Evolutionary conservation across 495 filamentous ascomycete species (phyloP), one percentile per base, ranked within the genome.

Genomic region (Hypoxylon fuscum): DNA sequence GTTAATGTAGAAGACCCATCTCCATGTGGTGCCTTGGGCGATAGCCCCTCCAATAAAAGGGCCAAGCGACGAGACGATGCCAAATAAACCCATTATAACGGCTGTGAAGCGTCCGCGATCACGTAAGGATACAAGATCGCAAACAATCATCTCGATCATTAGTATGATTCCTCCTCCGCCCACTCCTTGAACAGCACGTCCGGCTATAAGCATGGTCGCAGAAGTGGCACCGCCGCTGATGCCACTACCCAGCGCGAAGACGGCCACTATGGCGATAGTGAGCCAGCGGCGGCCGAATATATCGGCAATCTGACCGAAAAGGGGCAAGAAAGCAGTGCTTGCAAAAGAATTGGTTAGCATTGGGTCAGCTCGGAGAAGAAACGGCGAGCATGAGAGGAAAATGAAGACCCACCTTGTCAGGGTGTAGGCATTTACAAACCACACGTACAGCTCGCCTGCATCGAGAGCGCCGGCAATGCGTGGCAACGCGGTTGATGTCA

Each of bases 81-180:
- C 87, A 85, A 85, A 90, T 1, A 82, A 82, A 3, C 81, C 77
- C 9, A 88, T 85, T 40, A 90, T 47, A 14, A 74, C 46, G 7
- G 71, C 71, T 56, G 66, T 64, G 42, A 71, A 85, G 84, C 38
- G 82, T 78, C 56, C 88, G 64, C 90, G 85, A 85, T 72, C 67
- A 22, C 68, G 73, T 73, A 90, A 79, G 51, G 84, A 85, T 73
- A 91, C 89, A 31, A 92, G 57, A 77, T 93, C 90, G 1, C 83
- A 84, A 3, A 64, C 89, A 11, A 67, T 43, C 15, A 93, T 90
- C 65, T 93, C 92, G 22, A 88, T 85, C 55, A 95, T 70, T 11
- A 88, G 84, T 5, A 92, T 81, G 38, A 92, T 79, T 0, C 91
- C 90, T 53, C 90, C 91, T 37, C 88, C 87, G 9, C 90, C 91